Evolutionary conservation across 2,329 filamentous ascomycete species (phyloP), one percentile per base, ranked within the genome.

Genomic region (Epicoccum nigrum): DNA sequence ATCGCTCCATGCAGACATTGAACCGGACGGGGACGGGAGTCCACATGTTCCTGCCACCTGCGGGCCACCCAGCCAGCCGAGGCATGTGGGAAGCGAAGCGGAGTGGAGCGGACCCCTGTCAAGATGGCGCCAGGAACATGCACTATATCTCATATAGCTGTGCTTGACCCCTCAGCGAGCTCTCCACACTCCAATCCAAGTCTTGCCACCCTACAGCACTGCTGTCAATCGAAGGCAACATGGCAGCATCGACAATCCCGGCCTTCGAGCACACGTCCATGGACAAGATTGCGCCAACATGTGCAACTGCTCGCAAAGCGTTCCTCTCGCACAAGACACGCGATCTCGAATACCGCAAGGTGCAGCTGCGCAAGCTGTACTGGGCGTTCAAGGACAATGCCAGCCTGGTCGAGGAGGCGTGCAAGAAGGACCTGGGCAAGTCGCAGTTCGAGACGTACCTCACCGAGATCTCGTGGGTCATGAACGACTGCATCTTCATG

Each of bases 281-380:
- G 46, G 70, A 74, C 40, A 49, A 58, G 48, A 71, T 75, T 46
- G 60, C 70, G 28, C 45, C 58, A 34, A 68, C 55, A 31, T 62
- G 62, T 68, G 79, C 83, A 49, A 81, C 77, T 6, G 76, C 88
- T 34, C 86, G 86, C 67, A 76, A 80, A 43, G 85, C 87, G n/a
- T 97, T 90, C 76, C 81, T 82, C 63, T 83, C 89, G 15, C 86
- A 92, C 72, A 89, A 87, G 76, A 97, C 92, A 34, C 91, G 91
- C 70, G 83, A 90, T 46, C 71, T 97, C 54, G 83, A 90, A 66
- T 97, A 88, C 78, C 86, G 94, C 58, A 80, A 92, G 57, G 81
- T 85, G 46, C 94, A 97, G 81, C 85, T 99, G 55, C 88, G 92
- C 64, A 93, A 92, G 81, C 86, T 97, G 49, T 97, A 96, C 80